Conservation (phyloP, 148 eudicot genomes). For the Fallopia convolvulus region DNA sequence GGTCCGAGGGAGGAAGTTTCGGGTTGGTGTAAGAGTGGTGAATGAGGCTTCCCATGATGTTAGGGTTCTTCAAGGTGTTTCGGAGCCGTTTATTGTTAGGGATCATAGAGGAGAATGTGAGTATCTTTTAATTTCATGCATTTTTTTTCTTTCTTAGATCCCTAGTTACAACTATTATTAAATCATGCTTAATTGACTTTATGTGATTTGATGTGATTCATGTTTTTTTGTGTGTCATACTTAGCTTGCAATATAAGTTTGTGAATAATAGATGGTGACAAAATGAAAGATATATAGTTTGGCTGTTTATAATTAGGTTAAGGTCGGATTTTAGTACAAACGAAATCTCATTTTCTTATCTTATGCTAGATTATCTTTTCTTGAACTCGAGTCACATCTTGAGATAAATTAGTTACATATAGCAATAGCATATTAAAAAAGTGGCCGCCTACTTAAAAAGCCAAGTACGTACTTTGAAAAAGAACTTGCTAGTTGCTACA, state of each 20-base stretch:
- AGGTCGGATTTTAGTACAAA: background rate
- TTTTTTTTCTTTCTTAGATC: background rate
- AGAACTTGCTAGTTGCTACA: background rate
- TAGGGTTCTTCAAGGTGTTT: constrained; percentile 40
- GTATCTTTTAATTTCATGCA: constrained; percentile 10
- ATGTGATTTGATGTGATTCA: too few relatives aligned
- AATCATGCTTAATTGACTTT: too few relatives aligned
- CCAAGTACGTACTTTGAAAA: background rate
- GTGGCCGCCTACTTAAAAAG: background rate
- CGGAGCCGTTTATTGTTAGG: constrained; percentile 56
- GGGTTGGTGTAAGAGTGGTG: constrained; percentile 56
- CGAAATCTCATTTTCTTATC: background rate
- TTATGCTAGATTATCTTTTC: background rate
- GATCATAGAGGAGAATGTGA: constrained; percentile 89
- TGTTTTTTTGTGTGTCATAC: too few relatives aligned
- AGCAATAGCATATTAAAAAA: background rate
- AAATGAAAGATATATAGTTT: background rate
- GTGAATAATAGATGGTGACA: background rate
- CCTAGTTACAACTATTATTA: too few relatives aligned
- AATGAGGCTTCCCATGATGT: constrained; percentile 12
- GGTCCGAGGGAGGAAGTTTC: constrained; percentile 57
- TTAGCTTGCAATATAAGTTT: background rate
- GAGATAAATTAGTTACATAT: background rate
- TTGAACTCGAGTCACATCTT: background rate
- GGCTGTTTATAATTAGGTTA: background rate